Base-by-base conservation (phyloP, 2,329 filamentous ascomycete genomes). In the Cyphellophora attinorum region DNA sequence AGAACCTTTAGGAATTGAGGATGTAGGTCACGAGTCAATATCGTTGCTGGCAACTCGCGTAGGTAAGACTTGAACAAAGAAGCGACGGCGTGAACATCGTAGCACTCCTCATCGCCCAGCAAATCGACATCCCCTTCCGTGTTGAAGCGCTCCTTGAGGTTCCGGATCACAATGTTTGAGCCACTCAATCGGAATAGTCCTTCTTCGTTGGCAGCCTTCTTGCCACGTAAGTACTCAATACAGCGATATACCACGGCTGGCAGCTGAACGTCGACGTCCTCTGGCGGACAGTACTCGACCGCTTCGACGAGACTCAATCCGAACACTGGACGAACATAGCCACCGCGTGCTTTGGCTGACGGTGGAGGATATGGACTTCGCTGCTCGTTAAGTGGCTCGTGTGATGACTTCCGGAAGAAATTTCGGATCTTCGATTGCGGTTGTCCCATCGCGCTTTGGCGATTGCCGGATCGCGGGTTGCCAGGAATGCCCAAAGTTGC, bases 161-260 rank as follows among this genome's bases (percentile, higher is more conserved):
- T 77, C 59, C 89, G 93, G 61, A 98, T 93, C 32, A 94, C 80
- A 35, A 93, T 74, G 53, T 94, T 96, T 1, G 89, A 96, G n/a
- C 91, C 91, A 56, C 88, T 96, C 27, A 98, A 69, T 33, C 91
- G 79, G 69, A 98, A 98, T 27, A 98, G 94, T 28, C 91, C 91
- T 59, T 98, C 91, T 57, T 98, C 91, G 5, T 69, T 70, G 31
- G 81, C 70, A 8, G 88, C 91, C 42, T 83, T 76, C 62, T 88
- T 88, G 5, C 76, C 72, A 46, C 85, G 81, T 12, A 98, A 70
- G 56, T 94, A 98, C 57, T 96, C 85, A 42, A 98, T 83, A 54
- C 86, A 95, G 38, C 91, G 80, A 61, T 93, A 98, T 6, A 96
- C 85, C 2, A 98, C 91, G 5, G 89, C 84, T 1, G 91, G 91